A percentile compares a stretch with the other conserved stretches of the same genome.
These are phyloP conservation scores for Leishmania tarentolae DNA, from an alignment of 208 protist genomes.

Conservation along the genomic window DNA sequence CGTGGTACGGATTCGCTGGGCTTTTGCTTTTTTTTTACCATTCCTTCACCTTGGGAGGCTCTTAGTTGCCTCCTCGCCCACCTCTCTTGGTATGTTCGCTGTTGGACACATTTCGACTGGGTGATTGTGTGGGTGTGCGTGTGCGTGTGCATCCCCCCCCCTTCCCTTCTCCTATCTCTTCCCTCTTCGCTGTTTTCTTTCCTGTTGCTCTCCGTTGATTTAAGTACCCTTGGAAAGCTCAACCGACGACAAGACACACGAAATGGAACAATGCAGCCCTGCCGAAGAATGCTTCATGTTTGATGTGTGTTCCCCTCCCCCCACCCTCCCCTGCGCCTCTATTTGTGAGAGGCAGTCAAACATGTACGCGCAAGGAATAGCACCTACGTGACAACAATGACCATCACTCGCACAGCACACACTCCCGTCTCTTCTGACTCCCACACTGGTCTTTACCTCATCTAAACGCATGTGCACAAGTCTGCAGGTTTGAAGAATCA, in stretches of 20 bases:
- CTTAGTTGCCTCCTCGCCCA: too few relatives aligned
- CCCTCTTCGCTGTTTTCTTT: not conserved
- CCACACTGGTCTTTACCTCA: not conserved
- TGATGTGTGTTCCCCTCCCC: not conserved
- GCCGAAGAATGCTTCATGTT: not conserved
- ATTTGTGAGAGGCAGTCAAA: not conserved
- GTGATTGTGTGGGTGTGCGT: not conserved
- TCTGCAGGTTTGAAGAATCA: conserved; percentile 2
- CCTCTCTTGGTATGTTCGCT: too few relatives aligned
- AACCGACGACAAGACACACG: not conserved
- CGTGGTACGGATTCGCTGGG: too few relatives aligned
- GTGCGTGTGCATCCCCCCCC: not conserved
- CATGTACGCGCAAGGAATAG: not conserved
- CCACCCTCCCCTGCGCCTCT: not conserved
- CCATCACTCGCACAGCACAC: not conserved
- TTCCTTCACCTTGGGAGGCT: too few relatives aligned
- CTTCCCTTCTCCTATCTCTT: not conserved
- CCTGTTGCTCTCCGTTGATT: not conserved
- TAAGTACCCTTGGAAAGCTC: not conserved
- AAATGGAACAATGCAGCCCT: not conserved
- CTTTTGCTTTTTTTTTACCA: too few relatives aligned
- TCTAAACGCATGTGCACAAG: not conserved
- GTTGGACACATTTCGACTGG: not conserved
- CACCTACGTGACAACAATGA: not conserved
- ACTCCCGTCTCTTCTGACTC: not conserved